Conservation (phyloP, 2,329 filamentous ascomycete genomes). For the Pyricularia grisea region DNA sequence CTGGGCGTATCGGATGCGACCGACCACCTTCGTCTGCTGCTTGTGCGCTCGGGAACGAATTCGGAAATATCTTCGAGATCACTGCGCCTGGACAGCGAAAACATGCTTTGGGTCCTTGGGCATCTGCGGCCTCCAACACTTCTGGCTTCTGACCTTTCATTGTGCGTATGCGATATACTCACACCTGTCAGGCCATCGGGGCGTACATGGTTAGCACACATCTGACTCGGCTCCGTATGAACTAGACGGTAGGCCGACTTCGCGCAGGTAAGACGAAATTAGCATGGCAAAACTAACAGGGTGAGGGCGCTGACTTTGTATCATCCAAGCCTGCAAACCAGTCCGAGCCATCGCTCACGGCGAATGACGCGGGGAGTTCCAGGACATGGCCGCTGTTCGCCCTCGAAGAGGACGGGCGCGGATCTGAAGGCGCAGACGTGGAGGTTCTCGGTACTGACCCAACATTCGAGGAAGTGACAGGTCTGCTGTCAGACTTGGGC, state of each 20-base stretch:
- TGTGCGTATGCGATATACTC: constrained; percentile 7
- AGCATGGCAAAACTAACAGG: constrained; percentile 14
- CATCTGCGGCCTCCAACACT: neutral
- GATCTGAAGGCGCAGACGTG: constrained; percentile 6
- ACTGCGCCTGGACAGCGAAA: neutral
- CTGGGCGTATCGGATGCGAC: constrained; percentile 6
- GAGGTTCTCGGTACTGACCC: constrained; percentile 8
- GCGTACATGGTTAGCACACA: neutral
- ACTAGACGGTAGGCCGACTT: neutral
- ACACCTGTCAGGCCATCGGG: constrained; percentile 5
- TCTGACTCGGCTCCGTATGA: neutral
- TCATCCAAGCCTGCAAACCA: constrained; percentile 5
- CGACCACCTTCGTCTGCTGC: constrained; percentile 10
- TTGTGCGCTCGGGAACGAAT: constrained; percentile 2
- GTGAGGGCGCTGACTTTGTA: constrained; percentile 11
- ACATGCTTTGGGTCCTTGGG: constrained; percentile 1
- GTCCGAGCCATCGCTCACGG: constrained; percentile 9
- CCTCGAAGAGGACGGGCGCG: neutral
- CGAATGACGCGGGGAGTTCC: constrained; percentile 12
- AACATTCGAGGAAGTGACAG: constrained; percentile 9
- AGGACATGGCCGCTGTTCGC: constrained; percentile 8
- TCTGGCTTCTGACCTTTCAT: constrained; percentile 2
- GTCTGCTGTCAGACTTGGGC: constrained; percentile 9
- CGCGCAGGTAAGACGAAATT: constrained; percentile 6
- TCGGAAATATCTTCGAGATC: constrained; percentile 5